Evolutionary conservation across 352 stramenopile genomes (phyloP).

Genomic region (Phytophthora macrochlamydospora): DNA sequence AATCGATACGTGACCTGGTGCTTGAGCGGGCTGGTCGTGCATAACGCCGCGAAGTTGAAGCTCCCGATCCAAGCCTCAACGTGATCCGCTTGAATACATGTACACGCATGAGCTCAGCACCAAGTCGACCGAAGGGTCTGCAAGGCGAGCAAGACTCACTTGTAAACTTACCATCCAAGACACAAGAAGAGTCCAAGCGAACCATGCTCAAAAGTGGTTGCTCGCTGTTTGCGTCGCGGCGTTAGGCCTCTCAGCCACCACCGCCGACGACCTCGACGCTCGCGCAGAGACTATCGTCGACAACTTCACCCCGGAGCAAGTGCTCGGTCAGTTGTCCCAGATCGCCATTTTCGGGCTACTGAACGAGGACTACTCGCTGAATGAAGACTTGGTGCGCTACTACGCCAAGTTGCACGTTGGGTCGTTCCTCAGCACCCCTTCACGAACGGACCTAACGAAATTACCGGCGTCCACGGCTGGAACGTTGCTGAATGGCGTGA

Average conservation of each 20-base stretch:
- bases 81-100: not conserved
- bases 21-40: not conserved
- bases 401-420: slow-evolving; percentile 81
- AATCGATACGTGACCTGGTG: slow-evolving; percentile 2
- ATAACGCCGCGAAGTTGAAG: slow-evolving; percentile 27
- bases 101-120: slow-evolving; percentile 2
- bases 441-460: slow-evolving; percentile 29
- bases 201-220: slow-evolving; percentile 31
- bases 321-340: slow-evolving; percentile 25
- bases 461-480: slow-evolving; percentile 34
- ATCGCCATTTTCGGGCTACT: slow-evolving; percentile 20
- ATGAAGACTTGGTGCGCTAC: slow-evolving; percentile 57
- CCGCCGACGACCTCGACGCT: slow-evolving; percentile 22
- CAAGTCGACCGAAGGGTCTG: not conserved
- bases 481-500: slow-evolving; percentile 65
- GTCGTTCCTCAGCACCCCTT: slow-evolving; percentile 71
- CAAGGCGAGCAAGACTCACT: slow-evolving; percentile 5
- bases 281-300: slow-evolving; percentile 24
- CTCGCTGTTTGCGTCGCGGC: slow-evolving; percentile 13
- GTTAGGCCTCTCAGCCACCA: slow-evolving; percentile 7
- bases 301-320: slow-evolving; percentile 23
- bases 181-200: slow-evolving; percentile 3
- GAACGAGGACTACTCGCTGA: slow-evolving; percentile 43
- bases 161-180: slow-evolving; percentile 17
- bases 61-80: not conserved